A percentile compares a stretch with the other conserved stretches of the same genome.
phyloP scores from a whole-genome alignment of 1,284 basidiomycete genomes.

The Cryptococcus maquisensis region DNA sequence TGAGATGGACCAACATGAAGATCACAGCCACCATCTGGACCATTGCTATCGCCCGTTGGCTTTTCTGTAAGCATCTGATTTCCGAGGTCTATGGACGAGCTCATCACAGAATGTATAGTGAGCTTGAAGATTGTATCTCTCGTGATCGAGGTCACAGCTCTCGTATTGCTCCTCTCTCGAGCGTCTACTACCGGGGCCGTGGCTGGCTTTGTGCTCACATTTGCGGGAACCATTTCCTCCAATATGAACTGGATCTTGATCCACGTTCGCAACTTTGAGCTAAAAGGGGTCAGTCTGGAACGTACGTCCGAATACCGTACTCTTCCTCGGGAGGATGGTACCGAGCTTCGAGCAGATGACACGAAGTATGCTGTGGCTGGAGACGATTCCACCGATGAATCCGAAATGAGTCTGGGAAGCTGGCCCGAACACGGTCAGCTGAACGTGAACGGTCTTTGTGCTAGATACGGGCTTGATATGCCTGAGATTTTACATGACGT shows the following conservation, averaged over 20 bases:
- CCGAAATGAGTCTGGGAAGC: constrained; percentile 44
- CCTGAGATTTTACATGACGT: constrained; percentile 52
- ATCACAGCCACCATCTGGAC: constrained; percentile 20
- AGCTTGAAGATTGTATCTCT: constrained; percentile 18
- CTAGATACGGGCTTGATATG: constrained; percentile 49
- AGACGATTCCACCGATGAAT: background rate
- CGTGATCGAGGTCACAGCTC: constrained; percentile 18
- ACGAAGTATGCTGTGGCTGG: background rate
- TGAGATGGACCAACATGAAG: constrained; percentile 28
- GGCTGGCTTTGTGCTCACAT: constrained; percentile 34
- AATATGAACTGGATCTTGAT: constrained; percentile 19
- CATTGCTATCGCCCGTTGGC: constrained; percentile 19
- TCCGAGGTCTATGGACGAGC: background rate
- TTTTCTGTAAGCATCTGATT: constrained; percentile 16
- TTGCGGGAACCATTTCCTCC: constrained; percentile 19
- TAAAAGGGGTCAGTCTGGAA: constrained; percentile 53
- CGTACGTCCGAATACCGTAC: constrained; percentile 63
- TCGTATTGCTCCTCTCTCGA: constrained; percentile 19
- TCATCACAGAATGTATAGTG: constrained; percentile 9
- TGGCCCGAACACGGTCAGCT: constrained; percentile 51
- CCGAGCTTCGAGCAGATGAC: constrained; percentile 2
- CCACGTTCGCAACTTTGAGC: constrained; percentile 37
- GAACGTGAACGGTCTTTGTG: constrained; percentile 44
- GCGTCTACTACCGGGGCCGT: constrained; percentile 22
- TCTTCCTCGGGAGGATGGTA: constrained; percentile 47